Evolutionary conservation across 306 rosid species (phyloP).

Genomic region (Gillenia trifoliata): DNA sequence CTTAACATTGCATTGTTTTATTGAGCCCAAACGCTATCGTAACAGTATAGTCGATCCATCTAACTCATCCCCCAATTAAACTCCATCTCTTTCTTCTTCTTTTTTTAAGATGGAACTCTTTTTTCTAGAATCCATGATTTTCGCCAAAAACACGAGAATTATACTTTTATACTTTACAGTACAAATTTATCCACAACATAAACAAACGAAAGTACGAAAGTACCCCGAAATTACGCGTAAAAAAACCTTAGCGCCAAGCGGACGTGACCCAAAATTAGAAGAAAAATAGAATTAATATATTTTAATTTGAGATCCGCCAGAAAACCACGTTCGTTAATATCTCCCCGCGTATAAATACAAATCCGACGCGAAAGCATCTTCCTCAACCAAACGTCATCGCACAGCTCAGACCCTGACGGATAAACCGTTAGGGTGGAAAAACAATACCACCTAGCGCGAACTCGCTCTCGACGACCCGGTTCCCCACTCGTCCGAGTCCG

Average conservation of each 20-base stretch:
- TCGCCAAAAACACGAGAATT: not conserved
- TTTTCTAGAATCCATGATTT: not conserved
- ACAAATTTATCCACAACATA: slow-evolving; percentile 15
- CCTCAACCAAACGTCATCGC: slow-evolving; percentile 22
- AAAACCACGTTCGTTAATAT: slow-evolving; percentile 4
- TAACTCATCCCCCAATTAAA: too few relatives aligned
- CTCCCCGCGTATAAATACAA: slow-evolving; percentile 15
- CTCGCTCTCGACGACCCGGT: slow-evolving; percentile 29
- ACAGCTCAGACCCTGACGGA: slow-evolving; percentile 27
- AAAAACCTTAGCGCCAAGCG: slow-evolving; percentile 15
- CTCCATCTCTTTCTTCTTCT: not conserved
- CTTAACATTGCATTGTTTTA: too few relatives aligned
- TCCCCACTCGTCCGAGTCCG: slow-evolving; percentile 26
- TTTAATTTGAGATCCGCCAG: not conserved
- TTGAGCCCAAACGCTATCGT: too few relatives aligned
- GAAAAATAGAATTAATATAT: not conserved
- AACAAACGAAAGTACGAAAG: slow-evolving; percentile 34
- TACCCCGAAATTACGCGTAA: slow-evolving; percentile 30
- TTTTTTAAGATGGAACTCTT: too few relatives aligned
- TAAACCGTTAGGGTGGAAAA: slow-evolving; percentile 20
- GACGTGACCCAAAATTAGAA: slow-evolving; percentile 1
- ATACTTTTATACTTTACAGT: not conserved
- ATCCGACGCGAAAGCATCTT: not conserved
- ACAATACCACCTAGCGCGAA: slow-evolving; percentile 9
- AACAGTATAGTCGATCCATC: too few relatives aligned